Conservation (phyloP, 306 rosid genomes). For the Carpinus viminea region DNA sequence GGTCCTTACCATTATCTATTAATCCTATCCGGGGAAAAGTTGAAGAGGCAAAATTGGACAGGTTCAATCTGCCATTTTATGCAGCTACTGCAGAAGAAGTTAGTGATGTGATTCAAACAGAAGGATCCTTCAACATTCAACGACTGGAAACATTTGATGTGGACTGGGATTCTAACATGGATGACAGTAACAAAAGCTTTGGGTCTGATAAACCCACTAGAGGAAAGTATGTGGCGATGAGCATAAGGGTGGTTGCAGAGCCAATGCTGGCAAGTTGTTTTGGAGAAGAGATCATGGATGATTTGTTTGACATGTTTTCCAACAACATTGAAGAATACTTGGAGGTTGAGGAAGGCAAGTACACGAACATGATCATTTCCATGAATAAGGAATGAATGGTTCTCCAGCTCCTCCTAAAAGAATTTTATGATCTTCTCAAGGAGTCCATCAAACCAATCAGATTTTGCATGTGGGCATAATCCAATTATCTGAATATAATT, state of each 20-base stretch:
- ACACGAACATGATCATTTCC: not conserved
- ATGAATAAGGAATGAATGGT: not conserved
- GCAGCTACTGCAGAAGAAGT: not conserved
- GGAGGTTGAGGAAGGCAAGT: not conserved
- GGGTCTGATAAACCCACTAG: not conserved
- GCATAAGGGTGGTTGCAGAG: slow-evolving; percentile 2
- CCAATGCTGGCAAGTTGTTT: slow-evolving; percentile 10
- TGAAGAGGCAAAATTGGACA: not conserved
- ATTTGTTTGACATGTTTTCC: slow-evolving; percentile 10
- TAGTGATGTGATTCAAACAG: not conserved
- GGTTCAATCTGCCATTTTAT: not conserved
- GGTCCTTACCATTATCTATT: too few relatives aligned
- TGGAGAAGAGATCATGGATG: slow-evolving; percentile 26
- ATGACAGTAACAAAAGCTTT: not conserved
- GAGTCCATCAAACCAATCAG: not conserved
- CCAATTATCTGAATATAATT: not conserved
- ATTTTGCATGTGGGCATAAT: not conserved
- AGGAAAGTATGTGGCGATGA: slow-evolving; percentile 4
- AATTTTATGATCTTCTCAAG: not conserved
- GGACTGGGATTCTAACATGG: not conserved
- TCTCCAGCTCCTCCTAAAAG: not conserved
- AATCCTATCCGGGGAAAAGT: not conserved
- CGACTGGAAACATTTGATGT: not conserved
- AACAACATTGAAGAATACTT: not conserved
- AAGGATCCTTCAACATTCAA: not conserved